A percentile compares a stretch with the other conserved stretches of the same genome.
These are phyloP conservation scores for Brasilioporus rufonigricans DNA, from an alignment of 768 basidiomycete species.

Conservation along the genomic window DNA sequence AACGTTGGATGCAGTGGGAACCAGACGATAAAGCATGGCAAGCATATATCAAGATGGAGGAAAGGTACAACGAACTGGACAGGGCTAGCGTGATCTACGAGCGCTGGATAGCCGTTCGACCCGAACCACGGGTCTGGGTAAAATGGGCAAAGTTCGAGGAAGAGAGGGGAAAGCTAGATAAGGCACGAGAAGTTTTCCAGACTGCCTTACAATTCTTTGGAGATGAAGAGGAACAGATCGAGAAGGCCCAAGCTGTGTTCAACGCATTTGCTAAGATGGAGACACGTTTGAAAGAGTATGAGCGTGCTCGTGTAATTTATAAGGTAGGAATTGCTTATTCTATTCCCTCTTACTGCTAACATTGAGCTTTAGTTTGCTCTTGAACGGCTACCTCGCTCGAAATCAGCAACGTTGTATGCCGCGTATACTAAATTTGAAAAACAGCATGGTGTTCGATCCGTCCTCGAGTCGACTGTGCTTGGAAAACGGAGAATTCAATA, in stretches of 20 bases:
- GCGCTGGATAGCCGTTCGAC: slow-evolving; percentile 74
- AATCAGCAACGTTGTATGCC: slow-evolving; percentile 84
- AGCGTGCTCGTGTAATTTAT: slow-evolving; percentile 95
- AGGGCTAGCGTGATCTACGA: slow-evolving; percentile 93
- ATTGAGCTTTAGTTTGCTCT: slow-evolving; percentile 76
- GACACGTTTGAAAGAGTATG: slow-evolving; percentile 92
- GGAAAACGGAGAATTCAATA: slow-evolving; percentile 99
- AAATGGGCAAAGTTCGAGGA: slow-evolving; percentile 91
- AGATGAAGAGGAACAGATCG: slow-evolving; percentile 84
- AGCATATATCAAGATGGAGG: slow-evolving; percentile 98
- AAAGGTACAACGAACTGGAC: slow-evolving; percentile 88
- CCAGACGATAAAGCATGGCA: slow-evolving; percentile 99
- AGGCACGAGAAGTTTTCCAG: slow-evolving; percentile 85
- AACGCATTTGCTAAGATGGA: slow-evolving; percentile 97
- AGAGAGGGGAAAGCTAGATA: slow-evolving; percentile 59
- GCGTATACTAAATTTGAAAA: slow-evolving; percentile 98
- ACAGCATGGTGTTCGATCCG: slow-evolving; percentile 86
- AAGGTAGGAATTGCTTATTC: slow-evolving; percentile 56
- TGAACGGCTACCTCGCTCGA: slow-evolving; percentile 86
- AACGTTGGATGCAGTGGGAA: slow-evolving; percentile 99
- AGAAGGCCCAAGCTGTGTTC: slow-evolving; percentile 89
- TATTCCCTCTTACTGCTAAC: neutral
- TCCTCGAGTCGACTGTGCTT: slow-evolving; percentile 90
- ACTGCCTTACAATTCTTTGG: slow-evolving; percentile 88
- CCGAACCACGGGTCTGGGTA: slow-evolving; percentile 80